Evolutionary conservation across 768 basidiomycete species (phyloP).

Genomic region (Termitomyces sp.): DNA sequence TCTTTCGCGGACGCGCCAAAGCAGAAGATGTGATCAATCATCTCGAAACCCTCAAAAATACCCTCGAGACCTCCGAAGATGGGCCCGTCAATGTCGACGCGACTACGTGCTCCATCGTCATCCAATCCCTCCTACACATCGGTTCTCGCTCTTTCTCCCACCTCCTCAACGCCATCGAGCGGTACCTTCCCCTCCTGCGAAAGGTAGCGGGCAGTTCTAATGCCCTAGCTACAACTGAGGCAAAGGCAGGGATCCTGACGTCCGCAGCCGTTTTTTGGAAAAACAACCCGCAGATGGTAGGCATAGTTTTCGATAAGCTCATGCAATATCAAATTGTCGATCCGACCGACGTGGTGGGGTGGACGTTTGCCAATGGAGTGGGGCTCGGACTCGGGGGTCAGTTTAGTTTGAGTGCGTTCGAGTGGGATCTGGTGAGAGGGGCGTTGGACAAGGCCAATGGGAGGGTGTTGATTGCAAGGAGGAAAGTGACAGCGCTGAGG

Average conservation of each 20-base stretch:
- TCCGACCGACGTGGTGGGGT: conserved; percentile 83
- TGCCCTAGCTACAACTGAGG: conserved; percentile 29
- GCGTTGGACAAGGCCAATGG: conserved; percentile 91
- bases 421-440: conserved; percentile 83
- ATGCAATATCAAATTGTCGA: conserved; percentile 99
- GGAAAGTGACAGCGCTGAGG: conserved; percentile 67
- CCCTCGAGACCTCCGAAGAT: conserved; percentile 56
- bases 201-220: conserved; percentile 37
- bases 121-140: conserved; percentile 86
- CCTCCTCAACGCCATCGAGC: conserved; percentile 94
- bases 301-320: conserved; percentile 94
- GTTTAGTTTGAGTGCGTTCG: conserved; percentile 40
- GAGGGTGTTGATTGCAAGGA: conserved; percentile 70
- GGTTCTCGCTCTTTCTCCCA: conserved; percentile 97
- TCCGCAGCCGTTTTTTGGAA: conserved; percentile 79
- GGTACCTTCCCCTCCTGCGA: conserved; percentile 78
- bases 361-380: conserved; percentile 64
- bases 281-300: conserved; percentile 78
- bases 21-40: conserved; percentile 76
- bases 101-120: conserved; percentile 68
- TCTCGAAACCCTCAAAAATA: conserved; percentile 63
- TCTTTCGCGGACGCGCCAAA: conserved; percentile 77
- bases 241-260: conserved; percentile 66
- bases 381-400: conserved; percentile 18
- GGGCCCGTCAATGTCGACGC: conserved; percentile 56